These are phyloP conservation scores for Chaetomiaceae sp. DNA, from an alignment of 2,329 filamentous ascomycete genomes.

Conservation along the genomic window DNA sequence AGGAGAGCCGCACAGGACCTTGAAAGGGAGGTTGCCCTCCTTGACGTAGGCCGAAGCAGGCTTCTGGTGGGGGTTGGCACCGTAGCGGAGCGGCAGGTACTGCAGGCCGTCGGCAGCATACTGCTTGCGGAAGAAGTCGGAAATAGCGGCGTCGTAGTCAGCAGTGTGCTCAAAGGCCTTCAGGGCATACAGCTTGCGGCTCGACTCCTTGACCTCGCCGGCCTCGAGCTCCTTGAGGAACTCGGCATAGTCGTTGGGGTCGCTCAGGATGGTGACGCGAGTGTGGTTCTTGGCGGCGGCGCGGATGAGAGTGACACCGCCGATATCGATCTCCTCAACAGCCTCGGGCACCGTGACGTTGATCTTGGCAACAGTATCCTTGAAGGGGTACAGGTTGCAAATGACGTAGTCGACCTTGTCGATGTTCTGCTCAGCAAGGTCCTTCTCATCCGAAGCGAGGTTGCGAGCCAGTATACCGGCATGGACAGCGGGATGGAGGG, in stretches of 20 bases:
- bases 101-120: slow-evolving; percentile 83
- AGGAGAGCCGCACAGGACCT: slow-evolving; percentile 80
- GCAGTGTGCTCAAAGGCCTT: slow-evolving; percentile 99
- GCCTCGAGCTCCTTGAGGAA: slow-evolving; percentile 87
- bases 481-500: slow-evolving; percentile 89
- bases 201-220: slow-evolving; percentile 79
- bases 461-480: slow-evolving; percentile 89
- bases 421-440: slow-evolving; percentile 91
- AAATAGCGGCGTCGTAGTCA: slow-evolving; percentile 91
- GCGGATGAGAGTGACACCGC: slow-evolving; percentile 91
- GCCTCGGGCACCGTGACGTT: slow-evolving; percentile 96
- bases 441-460: slow-evolving; percentile 92
- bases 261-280: slow-evolving; percentile 91
- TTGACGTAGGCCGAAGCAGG: slow-evolving; percentile 79
- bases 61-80: slow-evolving; percentile 97
- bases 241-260: slow-evolving; percentile 87
- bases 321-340: slow-evolving; percentile 98
- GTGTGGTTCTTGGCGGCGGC: slow-evolving; percentile 97
- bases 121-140: slow-evolving; percentile 95
- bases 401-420: slow-evolving; percentile 93
- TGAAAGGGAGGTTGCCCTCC: slow-evolving; percentile 80
- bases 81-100: slow-evolving; percentile 83
- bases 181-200: slow-evolving; percentile 82
- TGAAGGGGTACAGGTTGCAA: slow-evolving; percentile 99
- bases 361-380: slow-evolving; percentile 94